These are phyloP conservation scores for Phytophthora lateralis DNA, from an alignment of 352 stramenopile genomes.

Conservation along the genomic window DNA sequence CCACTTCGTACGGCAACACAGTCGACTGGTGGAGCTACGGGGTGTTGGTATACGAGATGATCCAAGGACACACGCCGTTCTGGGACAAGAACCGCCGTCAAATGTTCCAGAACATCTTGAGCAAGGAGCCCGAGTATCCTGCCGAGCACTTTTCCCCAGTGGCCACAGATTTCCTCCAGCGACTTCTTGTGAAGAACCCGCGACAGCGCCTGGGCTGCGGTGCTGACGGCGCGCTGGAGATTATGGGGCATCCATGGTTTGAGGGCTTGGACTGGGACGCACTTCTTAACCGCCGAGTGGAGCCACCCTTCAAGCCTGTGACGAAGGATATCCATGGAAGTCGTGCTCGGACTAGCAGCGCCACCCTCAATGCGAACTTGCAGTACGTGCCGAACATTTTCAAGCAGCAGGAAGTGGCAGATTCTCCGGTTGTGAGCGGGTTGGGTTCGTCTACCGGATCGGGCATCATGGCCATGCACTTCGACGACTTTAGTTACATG, in stretches of 20 bases:
- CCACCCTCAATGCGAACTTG: constrained; percentile 58
- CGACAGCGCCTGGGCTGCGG: constrained; percentile 67
- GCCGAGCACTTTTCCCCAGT: constrained; percentile 64
- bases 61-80: constrained; percentile 82
- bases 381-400: constrained; percentile 84
- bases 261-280: constrained; percentile 78
- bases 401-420: constrained; percentile 83
- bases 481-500: constrained; percentile 90
- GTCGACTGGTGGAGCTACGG: constrained; percentile 90
- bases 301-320: constrained; percentile 75
- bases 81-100: constrained; percentile 83
- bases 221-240: constrained; percentile 65
- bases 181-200: constrained; percentile 80
- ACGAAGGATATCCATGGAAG: constrained; percentile 38
- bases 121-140: constrained; percentile 68
- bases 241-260: constrained; percentile 88
- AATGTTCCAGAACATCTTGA: constrained; percentile 90
- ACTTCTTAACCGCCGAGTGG: constrained; percentile 62
- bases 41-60: constrained; percentile 90
- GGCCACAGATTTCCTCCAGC: constrained; percentile 70
- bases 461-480: constrained; percentile 80
- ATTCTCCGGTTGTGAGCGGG: constrained; percentile 72
- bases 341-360: constrained; percentile 56
- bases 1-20: constrained; percentile 83
- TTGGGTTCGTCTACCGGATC: constrained; percentile 51